Evolutionary conservation across 257 asterid species (phyloP), one percentile per base, ranked within the genome.

Genomic region (Jasminum sambac): DNA sequence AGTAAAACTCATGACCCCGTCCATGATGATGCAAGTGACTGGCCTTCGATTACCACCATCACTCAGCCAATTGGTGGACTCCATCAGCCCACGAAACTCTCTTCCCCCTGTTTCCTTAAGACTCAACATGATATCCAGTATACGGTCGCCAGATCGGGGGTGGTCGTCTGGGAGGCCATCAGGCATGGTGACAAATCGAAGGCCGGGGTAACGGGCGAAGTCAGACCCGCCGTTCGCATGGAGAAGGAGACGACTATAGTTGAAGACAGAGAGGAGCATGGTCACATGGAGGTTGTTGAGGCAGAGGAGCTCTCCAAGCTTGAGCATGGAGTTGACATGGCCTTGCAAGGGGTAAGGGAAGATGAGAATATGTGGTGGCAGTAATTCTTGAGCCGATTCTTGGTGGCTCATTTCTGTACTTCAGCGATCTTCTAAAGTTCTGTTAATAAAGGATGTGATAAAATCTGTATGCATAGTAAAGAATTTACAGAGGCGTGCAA

Each of bases 321-420:
- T 75, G 43, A 81, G 83, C 86, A 81, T 81, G 72, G 78, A 74
- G 74, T 67, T 81, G 0, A 78, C 72, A 44, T 73, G 86, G 72
- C 83, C 83, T 41, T 75, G 83, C 5, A 79, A n/a, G 5, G 86
- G 86, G 0, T 74, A 57, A 6, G 83, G 86, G 72, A 81, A 75
- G 63, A 81, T 44, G 21, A 81, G 61, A 0, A 81, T 73, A 55
- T 81, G 85, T 6, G 74, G 69, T 42, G 81, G 73, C 41, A 43
- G n/a, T n/a, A n/a, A n/a, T 46, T 21, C 62, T 55, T 8, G 62
- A 9, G 34, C 12, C 19, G 34, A 55, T 21, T 55, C 62, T 21
- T 55, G 62, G 30, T 4, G 62, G 13, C 34, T 55, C 62, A 55
- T 55, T 55, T 55, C 25, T 11, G 16, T 48, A 36, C 23, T 60